These are phyloP conservation scores for Solanum microdontum DNA, from an alignment of 257 asterid genomes.

Conservation along the genomic window DNA sequence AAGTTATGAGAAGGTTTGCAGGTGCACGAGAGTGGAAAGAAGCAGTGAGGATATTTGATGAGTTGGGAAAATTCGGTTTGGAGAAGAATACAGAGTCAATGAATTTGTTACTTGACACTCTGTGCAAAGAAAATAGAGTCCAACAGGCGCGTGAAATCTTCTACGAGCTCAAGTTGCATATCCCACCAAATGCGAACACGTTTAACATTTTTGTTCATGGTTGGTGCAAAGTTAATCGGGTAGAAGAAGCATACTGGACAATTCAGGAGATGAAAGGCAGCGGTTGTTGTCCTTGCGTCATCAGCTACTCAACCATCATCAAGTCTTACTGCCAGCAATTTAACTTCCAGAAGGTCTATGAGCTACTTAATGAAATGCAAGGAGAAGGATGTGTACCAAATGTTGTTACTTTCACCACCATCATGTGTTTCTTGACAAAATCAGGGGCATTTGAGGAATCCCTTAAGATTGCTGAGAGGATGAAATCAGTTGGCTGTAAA, in stretches of 20 bases:
- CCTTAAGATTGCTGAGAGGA: slow-evolving; percentile 40
- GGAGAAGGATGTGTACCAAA: slow-evolving; percentile 49
- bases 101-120: slow-evolving; percentile 70
- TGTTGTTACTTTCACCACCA: slow-evolving; percentile 61
- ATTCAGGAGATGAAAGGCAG: slow-evolving; percentile 83
- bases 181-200: slow-evolving; percentile 63
- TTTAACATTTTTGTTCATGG: slow-evolving; percentile 75
- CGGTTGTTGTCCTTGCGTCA: slow-evolving; percentile 58
- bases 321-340: slow-evolving; percentile 46
- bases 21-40: slow-evolving; percentile 79
- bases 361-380: slow-evolving; percentile 75
- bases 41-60: slow-evolving; percentile 51
- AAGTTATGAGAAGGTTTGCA: slow-evolving; percentile 67
- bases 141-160: slow-evolving; percentile 59
- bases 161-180: slow-evolving; percentile 41
- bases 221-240: slow-evolving; percentile 72
- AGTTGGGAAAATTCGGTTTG: slow-evolving; percentile 44
- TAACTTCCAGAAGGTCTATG: slow-evolving; percentile 41
- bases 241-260: slow-evolving; percentile 93
- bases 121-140: slow-evolving; percentile 61
- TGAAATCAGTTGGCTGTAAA: slow-evolving; percentile 47
- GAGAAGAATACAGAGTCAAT: slow-evolving; percentile 57
- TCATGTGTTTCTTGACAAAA: slow-evolving; percentile 61
- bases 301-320: slow-evolving; percentile 64
- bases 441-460: slow-evolving; percentile 47